Evolutionary conservation across 768 basidiomycete species (phyloP).

Genomic region (Russula sp.): DNA sequence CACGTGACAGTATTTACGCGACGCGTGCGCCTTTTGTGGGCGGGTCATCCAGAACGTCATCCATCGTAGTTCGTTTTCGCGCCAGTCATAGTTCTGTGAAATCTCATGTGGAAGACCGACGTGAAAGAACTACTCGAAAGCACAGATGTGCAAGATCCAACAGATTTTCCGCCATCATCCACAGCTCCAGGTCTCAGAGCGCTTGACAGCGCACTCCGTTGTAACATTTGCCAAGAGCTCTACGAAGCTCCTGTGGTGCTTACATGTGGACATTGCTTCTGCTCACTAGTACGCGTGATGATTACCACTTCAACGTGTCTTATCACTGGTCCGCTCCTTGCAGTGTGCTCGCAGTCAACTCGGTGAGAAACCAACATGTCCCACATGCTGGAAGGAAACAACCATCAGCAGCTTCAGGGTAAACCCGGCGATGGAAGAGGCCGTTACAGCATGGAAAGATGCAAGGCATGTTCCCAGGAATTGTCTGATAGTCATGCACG

Average conservation of each 20-base stretch:
- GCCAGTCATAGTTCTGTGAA: not conserved
- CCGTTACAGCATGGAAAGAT: constrained; percentile 31
- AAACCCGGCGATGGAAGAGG: constrained; percentile 34
- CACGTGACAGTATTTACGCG: not conserved
- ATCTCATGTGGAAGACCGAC: constrained; percentile 11
- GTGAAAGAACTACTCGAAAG: constrained; percentile 11
- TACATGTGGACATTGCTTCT: constrained; percentile 37
- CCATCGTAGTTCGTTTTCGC: not conserved
- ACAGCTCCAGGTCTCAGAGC: constrained; percentile 26
- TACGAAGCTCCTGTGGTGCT: constrained; percentile 34
- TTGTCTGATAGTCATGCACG: not conserved
- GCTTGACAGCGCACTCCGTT: constrained; percentile 32
- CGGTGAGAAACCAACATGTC: constrained; percentile 31
- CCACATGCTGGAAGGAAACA: constrained; percentile 29
- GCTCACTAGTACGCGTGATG: constrained; percentile 27
- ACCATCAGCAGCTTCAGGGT: constrained; percentile 30
- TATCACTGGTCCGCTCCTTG: constrained; percentile 1
- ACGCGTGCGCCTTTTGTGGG: not conserved
- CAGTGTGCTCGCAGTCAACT: constrained; percentile 35
- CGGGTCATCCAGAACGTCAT: too few relatives aligned
- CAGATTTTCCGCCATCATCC: constrained; percentile 29
- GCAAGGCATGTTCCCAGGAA: constrained; percentile 28
- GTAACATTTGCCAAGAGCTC: constrained; percentile 37
- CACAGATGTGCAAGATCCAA: constrained; percentile 26
- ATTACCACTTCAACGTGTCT: not conserved